Conservation (phyloP, 768 basidiomycete genomes). For the Hericium alpestre region DNA sequence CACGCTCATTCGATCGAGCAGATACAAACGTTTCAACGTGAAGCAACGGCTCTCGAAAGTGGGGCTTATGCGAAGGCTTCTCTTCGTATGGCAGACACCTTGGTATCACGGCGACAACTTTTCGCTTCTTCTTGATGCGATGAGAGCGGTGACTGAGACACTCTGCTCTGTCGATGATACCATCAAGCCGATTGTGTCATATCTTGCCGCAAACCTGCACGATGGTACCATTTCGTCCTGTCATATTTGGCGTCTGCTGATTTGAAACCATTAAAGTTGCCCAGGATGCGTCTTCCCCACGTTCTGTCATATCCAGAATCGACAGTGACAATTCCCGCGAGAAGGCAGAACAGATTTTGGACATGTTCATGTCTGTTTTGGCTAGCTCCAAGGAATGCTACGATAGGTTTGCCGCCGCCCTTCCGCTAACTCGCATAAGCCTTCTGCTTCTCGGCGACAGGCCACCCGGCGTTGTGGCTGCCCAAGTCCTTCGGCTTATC, state of each 20-base stretch:
- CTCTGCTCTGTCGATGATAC: conserved; percentile 51
- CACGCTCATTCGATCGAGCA: conserved; percentile 61
- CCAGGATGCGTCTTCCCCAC: conserved; percentile 32
- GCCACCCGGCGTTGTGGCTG: conserved; percentile 50
- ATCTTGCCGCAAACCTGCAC: conserved; percentile 71
- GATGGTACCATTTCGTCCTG: conserved; percentile 34
- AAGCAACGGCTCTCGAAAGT: conserved; percentile 65
- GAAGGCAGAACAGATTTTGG: conserved; percentile 61
- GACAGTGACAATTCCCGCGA: conserved; percentile 38
- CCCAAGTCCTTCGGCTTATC: conserved; percentile 51
- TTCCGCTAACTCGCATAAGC: conserved; percentile 71
- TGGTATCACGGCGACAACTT: conserved; percentile 54
- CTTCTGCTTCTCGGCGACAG: conserved; percentile 71
- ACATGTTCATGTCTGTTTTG: conserved; percentile 52
- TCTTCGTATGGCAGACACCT: conserved; percentile 75
- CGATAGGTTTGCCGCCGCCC: conserved; percentile 57
- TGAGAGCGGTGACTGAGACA: conserved; percentile 50
- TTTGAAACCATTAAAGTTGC: conserved; percentile 2
- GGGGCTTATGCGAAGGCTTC: conserved; percentile 57
- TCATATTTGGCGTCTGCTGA: conserved; percentile 1
- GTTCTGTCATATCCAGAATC: conserved; percentile 45
- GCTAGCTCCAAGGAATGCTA: conserved; percentile 41
- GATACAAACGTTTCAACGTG: conserved; percentile 68
- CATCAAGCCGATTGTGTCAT: conserved; percentile 81
- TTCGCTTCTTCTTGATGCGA: conserved; percentile 43